Base-by-base conservation (phyloP, 768 basidiomycete genomes). In the Solioccasus polychromus region DNA sequence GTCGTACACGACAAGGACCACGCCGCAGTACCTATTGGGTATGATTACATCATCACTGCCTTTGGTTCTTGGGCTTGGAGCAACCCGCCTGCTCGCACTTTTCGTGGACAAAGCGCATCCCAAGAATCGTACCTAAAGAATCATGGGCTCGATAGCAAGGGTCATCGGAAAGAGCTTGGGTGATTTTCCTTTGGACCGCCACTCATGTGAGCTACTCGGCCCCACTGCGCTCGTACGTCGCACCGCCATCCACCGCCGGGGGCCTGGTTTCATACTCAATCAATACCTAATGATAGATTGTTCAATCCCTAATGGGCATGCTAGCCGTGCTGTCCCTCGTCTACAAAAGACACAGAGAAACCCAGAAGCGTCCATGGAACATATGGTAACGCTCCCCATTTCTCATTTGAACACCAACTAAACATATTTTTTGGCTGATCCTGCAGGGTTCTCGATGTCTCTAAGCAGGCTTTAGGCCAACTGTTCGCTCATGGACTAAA, bases 401-500 rank as follows among this genome's bases (percentile, higher is more conserved):
- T 8, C 20, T 32, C 39, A 31, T 17, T 22, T 15, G 19, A 20
- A 11, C 26, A 35, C 45, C n/a, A n/a, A 24, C 53, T 55, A 34
- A 53, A 24, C 12, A n/a, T n/a, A 17, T 20, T 48, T 35, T 35
- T 19, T 29, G 6, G n/a, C 31, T 29, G 25, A 23, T 43, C 40
- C 39, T 15, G 35, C 24, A 92, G 89, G 92, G 61, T 88, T n/a
- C 92, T 89, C 63, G 93, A 96, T 58, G 88, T 96, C 5, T 85
- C 84, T 3, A 96, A 96, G 64, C 94, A 97, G 71, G 71, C 96
- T 43, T 75, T 88, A 12, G 95, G 90, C 36, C 86, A 89, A 59
- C 73, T 85, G 71, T 85, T 88, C 57, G 80, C 92, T 4, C 90
- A 93, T 59, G 78, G 77, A 3, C 71, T 79, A 34, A 93, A 93